Evolutionary conservation across 805 yeast genomes (phyloP).

Genomic region (Hanseniaspora vineae): DNA sequence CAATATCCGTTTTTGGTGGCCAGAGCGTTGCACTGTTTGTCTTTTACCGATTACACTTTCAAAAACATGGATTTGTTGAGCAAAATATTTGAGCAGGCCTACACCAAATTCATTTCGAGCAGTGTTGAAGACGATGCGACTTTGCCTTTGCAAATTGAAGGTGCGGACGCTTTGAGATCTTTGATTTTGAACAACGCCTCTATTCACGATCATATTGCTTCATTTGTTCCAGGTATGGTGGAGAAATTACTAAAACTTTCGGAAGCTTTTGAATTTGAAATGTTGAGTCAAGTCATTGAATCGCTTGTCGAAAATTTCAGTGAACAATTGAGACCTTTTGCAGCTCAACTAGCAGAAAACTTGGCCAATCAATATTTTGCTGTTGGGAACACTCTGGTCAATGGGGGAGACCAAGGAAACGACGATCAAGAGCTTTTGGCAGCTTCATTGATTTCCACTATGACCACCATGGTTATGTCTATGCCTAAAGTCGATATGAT

Average conservation of each 20-base stretch:
- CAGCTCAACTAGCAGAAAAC: conserved; percentile 47
- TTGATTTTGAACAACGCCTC: conserved; percentile 47
- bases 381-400: conserved; percentile 14
- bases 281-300: conserved; percentile 84
- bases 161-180: conserved; percentile 79
- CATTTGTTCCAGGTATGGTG: conserved; percentile 70
- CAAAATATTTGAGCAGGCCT: conserved; percentile 29
- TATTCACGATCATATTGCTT: conserved; percentile 56
- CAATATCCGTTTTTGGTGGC: conserved; percentile 57
- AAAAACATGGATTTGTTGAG: conserved; percentile 28
- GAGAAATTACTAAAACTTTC: conserved; percentile 64
- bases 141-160: conserved; percentile 72
- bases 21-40: conserved; percentile 49
- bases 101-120: conserved; percentile 24
- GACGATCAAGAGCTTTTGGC: conserved; percentile 60
- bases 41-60: conserved; percentile 24
- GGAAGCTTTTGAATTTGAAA: conserved; percentile 72
- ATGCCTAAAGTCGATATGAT: conserved; percentile 47
- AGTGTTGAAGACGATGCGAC: conserved; percentile 29
- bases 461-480: conserved; percentile 59
- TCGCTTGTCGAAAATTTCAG: conserved; percentile 84
- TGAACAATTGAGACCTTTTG: conserved; percentile 81
- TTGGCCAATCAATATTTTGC: conserved; percentile 48
- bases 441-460: conserved; percentile 52
- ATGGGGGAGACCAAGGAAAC: conserved; percentile 27